These are phyloP conservation scores for Pleurotus platypus DNA, from an alignment of 768 basidiomycete species.

Conservation along the genomic window DNA sequence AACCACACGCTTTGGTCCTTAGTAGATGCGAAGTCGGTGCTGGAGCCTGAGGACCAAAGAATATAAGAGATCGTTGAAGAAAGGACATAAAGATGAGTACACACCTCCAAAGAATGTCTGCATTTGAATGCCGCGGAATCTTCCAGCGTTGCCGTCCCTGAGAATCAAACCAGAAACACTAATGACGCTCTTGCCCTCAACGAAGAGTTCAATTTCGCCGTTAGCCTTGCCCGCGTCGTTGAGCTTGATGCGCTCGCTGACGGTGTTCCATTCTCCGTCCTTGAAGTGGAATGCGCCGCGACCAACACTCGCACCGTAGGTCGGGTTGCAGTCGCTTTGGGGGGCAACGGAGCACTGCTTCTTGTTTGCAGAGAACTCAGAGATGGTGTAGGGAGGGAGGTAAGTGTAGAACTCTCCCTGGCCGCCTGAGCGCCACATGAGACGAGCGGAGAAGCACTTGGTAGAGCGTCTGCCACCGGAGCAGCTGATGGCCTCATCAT, in stretches of 20 bases:
- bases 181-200: constrained; percentile 63
- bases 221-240: constrained; percentile 70
- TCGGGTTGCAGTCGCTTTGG: constrained; percentile 51
- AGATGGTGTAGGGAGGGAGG: constrained; percentile 44
- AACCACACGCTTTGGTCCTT: constrained; percentile 62
- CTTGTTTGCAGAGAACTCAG: constrained; percentile 42
- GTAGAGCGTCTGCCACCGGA: constrained; percentile 60
- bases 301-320: constrained; percentile 65
- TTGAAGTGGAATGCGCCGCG: constrained; percentile 65
- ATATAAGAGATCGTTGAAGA: constrained; percentile 9
- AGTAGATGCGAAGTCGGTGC: constrained; percentile 51
- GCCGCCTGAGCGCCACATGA: constrained; percentile 67
- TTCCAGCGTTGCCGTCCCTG: constrained; percentile 41
- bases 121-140: constrained; percentile 65
- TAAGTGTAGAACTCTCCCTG: constrained; percentile 71
- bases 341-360: constrained; percentile 46
- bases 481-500: constrained; percentile 46
- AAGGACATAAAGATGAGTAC: constrained; percentile 11
- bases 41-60: constrained; percentile 25
- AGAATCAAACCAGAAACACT: constrained; percentile 53
- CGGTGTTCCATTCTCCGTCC: constrained; percentile 63
- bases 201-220: constrained; percentile 68
- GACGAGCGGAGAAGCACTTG: constrained; percentile 58
- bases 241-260: constrained; percentile 67
- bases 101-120: constrained; percentile 79